Base-by-base conservation (phyloP, 805 yeast species). In the Clavispora carvajalis region DNA sequence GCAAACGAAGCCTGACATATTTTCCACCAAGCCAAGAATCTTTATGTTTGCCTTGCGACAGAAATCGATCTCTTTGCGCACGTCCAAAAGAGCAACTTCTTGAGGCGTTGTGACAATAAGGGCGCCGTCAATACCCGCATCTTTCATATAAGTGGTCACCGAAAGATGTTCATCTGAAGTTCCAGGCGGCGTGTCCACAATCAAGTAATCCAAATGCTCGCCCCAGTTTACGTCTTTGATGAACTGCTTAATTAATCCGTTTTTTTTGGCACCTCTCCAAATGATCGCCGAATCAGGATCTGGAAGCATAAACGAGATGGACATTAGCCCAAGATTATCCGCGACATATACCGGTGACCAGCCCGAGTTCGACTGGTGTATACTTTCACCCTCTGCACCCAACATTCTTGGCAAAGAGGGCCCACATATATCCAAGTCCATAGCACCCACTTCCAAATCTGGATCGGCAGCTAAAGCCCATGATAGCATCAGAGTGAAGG, bases 1-100 rank as follows among this genome's bases (percentile, higher is more conserved):
- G 60, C 99, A 93, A 12, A 93, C 98, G 65, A 93, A 93, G 2
- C 99, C 99, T 7, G 96, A 79, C 99, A 93, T 93, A 60, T 93
- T 93, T 59, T 93, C 99, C 15, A 93, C 97, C 11, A 93, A 63
- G 0, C 99, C 99, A 33, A 93, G 61, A 3, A 93, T 76, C 44
- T 75, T 82, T 46, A 93, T 89, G 2, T 80, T 82, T 2, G 98
- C 98, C 60, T 93, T 93, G 33, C 80, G 73, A 62, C 99, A 93
- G 54, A 93, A 93, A 58, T 91, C 95, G 16, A 93, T 86, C 57
- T 93, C 99, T 62, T 93, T 93, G 41, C 99, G 71, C 4, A 93
- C 99, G 57, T 93, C 99, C 34, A 93, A 65, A 30, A 93, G 66
- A 0, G 99, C 95, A 16, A 91, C 98, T 60, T 93, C 99, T 62